Conservation (phyloP, 139 green algal species). For the Chlamydomonas sphaeroides region DNA sequence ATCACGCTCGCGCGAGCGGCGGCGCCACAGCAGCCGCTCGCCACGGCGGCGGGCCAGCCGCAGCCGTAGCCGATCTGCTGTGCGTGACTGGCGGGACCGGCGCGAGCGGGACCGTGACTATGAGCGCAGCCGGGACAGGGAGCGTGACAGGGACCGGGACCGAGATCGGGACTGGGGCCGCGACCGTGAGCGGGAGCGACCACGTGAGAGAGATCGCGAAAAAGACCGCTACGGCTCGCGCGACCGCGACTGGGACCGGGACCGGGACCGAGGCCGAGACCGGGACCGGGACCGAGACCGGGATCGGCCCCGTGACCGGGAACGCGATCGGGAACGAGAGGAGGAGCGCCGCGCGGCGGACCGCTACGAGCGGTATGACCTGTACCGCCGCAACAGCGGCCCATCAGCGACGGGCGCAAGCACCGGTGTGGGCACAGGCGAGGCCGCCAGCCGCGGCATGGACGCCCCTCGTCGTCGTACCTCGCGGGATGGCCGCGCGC, state of each 20-base stretch:
- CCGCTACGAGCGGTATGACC: constrained; percentile 13
- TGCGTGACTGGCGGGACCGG: background rate
- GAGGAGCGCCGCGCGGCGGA: background rate
- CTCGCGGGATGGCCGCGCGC: too few relatives aligned
- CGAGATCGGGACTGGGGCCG: background rate
- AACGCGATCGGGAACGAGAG: background rate
- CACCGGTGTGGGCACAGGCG: too few relatives aligned
- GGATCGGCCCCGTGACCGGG: background rate
- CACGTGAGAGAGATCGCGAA: background rate
- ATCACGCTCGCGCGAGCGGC: background rate
- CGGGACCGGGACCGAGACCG: background rate
- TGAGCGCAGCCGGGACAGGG: background rate
- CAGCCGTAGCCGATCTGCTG: constrained; percentile 17
- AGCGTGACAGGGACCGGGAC: background rate
- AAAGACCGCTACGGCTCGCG: background rate
- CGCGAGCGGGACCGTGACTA: background rate
- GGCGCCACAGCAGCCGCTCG: background rate
- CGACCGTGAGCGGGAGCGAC: constrained; percentile 3
- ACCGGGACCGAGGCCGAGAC: background rate
- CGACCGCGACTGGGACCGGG: background rate
- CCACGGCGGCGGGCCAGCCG: constrained; percentile 9
- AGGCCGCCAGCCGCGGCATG: too few relatives aligned
- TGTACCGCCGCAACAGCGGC: background rate
- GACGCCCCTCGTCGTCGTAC: too few relatives aligned
- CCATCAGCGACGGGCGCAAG: too few relatives aligned